Conservation (phyloP, 179 eudicot species). For the Beta lomatogona region DNA sequence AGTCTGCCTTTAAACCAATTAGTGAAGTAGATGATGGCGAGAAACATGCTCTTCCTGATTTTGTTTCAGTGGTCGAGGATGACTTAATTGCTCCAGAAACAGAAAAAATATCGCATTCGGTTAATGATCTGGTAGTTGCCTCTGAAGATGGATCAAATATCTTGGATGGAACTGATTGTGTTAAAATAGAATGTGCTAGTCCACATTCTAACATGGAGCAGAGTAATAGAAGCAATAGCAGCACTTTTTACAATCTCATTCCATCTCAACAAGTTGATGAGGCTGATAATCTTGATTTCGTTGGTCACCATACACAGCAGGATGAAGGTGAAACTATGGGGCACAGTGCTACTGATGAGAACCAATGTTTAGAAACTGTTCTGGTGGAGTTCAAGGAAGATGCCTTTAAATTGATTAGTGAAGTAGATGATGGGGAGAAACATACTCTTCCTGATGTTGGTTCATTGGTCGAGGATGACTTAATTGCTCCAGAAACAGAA, state of each 20-base stretch:
- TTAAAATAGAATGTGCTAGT: neutral
- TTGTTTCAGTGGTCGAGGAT: neutral
- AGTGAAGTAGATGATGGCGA: neutral
- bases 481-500: neutral
- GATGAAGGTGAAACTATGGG: neutral
- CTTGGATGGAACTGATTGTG: neutral
- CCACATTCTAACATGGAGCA: neutral
- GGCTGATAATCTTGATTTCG: neutral
- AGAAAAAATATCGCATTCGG: neutral
- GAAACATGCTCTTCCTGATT: constrained; percentile 10
- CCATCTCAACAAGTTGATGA: constrained; percentile 8
- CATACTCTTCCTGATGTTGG: neutral
- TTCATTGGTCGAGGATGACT: neutral
- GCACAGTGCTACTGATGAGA: neutral
- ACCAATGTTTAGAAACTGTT: neutral
- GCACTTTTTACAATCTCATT: neutral
- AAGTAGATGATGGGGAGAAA: neutral
- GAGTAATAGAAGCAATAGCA: neutral
- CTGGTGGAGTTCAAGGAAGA: neutral
- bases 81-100: neutral
- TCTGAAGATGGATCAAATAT: constrained; percentile 3
- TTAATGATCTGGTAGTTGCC: constrained; percentile 9
- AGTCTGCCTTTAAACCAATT: neutral
- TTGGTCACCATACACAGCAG: neutral
- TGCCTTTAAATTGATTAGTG: neutral